Evolutionary conservation across 352 stramenopile genomes (phyloP), one percentile per base, ranked within the genome.

Genomic region (Phytopythium oedochilum): DNA sequence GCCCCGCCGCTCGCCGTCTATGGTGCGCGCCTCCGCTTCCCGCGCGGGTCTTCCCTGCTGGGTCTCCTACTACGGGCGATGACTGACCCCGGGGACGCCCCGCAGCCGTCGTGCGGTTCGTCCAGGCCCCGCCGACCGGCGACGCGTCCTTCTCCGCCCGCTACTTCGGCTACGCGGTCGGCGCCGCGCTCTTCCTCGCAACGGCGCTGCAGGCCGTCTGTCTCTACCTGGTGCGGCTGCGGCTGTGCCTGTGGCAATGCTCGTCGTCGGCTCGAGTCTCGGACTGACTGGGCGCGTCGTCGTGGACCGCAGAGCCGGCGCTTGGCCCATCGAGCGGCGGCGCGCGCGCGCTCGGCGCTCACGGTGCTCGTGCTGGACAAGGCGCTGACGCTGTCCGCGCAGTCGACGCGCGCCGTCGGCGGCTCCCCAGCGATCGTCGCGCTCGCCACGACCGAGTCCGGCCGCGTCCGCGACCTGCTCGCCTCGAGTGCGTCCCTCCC

Each of bases 371-470:
- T 90, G 43, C 87, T 78, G 46, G 61, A 78, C 28, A 88, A 88
- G 51, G 61, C 77, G 8, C 53, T 90, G 20, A 61, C 57, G 26
- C 50, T 90, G 22, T 89, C 78, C 25, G 76, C 69, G 23, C 73
- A 87, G 57, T 70, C 67, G 36, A 88, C 83, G 53, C 87, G 71
- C 56, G 47, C 56, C 1, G 39, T 85, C 9, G 73, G 75, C 18
- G 42, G 17, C 23, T 74, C 84, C 0, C 90, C 92, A 7, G 75
- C 93, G 56, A 97, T 98, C 48, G 75, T 96, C 1, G 98, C 97
- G 58, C 74, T 98, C n/a, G 94, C 97, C 59, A 96, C 87, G 22
- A 93, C 96, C 57, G 96, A 99, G 66, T 73, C 89, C 0, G 86
- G 96, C 57, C 78, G 86, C 14, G 73, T 99, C 39, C 88, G 97